Evolutionary conservation across 768 basidiomycete genomes (phyloP), one percentile per base, ranked within the genome.

Genomic region (Phaffia australis): DNA sequence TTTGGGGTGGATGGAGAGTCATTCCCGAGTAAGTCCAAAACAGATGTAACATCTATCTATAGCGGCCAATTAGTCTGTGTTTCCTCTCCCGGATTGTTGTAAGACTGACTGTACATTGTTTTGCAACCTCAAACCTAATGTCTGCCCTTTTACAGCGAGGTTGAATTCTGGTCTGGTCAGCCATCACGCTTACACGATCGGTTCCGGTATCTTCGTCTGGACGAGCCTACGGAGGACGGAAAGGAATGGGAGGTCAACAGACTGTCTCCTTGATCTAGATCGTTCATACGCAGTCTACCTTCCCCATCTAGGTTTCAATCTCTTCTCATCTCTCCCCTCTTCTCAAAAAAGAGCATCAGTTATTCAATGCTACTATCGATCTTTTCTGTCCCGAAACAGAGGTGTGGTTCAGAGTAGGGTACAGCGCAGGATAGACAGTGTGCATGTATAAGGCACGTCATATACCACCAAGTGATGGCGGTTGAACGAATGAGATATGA

Each of bases 141-240:
- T 46, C 32, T 23, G 2, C 14, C 63, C 42, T 21, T 29, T 50
- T 52, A 30, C 51, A 67, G 66, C 46, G 66, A 69, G 67, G 60
- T 69, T 23, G 67, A 69, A 32, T 69, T 69, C 50, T 69, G 67
- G 67, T 63, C 67, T 5, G 67, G 67, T 25, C 67, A 69, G 56
- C 67, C 67, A 7, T 69, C 67, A 15, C 56, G 67, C 15, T 54
- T 69, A 32, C 67, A 69, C 62, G 67, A 69, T 27, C 67, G 67
- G 7, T 63, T 55, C 30, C 62, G 67, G 18, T 69, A 69, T 46
- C 66, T 67, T 16, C 56, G 62, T 7, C 27, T 63, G 21, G 62
- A 68, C 42, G 46, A 55, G 50, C 62, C 67, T 15, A 47, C 61
- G 11, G 51, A 50, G 18, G 62, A 63, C 25, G 67, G 67, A 19